Conservation (phyloP, 495 filamentous ascomycete species). For the Penicillium flavigenum region DNA sequence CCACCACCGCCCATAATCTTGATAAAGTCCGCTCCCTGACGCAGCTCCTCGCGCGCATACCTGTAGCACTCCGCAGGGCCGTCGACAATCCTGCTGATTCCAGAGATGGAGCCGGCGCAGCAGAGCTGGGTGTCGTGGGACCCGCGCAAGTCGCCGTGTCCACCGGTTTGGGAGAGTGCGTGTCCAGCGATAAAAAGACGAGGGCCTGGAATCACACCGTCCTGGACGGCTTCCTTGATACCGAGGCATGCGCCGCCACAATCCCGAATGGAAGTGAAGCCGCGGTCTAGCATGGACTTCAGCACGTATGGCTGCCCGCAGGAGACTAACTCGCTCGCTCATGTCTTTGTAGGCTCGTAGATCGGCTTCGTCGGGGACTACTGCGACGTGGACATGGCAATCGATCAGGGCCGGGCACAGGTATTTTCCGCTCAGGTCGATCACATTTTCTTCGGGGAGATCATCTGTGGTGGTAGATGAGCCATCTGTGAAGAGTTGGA, state of each 20-base stretch:
- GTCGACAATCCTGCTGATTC: constrained; percentile 44
- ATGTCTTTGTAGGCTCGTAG: constrained; percentile 27
- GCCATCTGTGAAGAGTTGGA: constrained; percentile 15
- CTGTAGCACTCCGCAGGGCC: constrained; percentile 50
- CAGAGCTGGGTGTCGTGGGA: constrained; percentile 35
- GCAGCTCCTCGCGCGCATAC: constrained; percentile 49
- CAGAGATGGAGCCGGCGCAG: constrained; percentile 35
- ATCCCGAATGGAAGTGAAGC: constrained; percentile 55
- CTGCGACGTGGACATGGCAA: constrained; percentile 55
- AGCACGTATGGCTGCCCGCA: constrained; percentile 20
- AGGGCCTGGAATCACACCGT: constrained; percentile 46
- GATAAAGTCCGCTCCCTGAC: constrained; percentile 53
- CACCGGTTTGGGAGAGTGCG: constrained; percentile 51
- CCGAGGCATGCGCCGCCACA: constrained; percentile 50
- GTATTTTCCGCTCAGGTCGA: constrained; percentile 48
- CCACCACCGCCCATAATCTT: constrained; percentile 59
- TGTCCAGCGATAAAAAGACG: constrained; percentile 47
- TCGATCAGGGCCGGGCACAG: constrained; percentile 59
- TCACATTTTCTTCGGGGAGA: constrained; percentile 6
- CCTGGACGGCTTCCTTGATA: constrained; percentile 48
- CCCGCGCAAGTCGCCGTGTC: constrained; percentile 50
- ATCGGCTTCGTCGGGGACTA: constrained; percentile 40
- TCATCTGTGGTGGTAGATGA: background rate
- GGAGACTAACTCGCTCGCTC: constrained; percentile 19
- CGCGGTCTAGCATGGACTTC: constrained; percentile 48